phyloP scores from a whole-genome alignment of 2,329 filamentous ascomycete species.

The Diaporthe nobilis region DNA sequence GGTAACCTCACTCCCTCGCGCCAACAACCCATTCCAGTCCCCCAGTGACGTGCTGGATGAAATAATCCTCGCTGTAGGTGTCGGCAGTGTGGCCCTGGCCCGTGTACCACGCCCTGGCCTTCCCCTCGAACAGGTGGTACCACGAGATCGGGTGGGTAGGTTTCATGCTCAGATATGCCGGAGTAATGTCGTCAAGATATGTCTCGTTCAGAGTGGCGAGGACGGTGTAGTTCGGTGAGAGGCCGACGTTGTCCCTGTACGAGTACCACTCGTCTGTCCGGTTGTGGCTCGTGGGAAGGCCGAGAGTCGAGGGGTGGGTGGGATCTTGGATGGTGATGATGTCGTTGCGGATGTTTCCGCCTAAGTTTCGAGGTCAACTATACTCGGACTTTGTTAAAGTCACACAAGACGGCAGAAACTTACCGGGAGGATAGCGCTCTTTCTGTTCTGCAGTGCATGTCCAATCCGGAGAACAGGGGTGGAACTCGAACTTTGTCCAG shows the following conservation, averaged over 20 bases:
- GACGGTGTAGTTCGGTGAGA: slow-evolving; percentile 1
- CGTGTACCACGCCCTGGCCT: slow-evolving; percentile 19
- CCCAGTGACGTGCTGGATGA: slow-evolving; percentile 6
- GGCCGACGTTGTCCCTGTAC: slow-evolving; percentile 1
- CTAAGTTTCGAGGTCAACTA: background rate
- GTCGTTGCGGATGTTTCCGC: slow-evolving; percentile 1
- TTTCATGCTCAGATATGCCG: slow-evolving; percentile 9
- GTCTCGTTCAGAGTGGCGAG: slow-evolving; percentile 17
- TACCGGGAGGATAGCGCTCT: slow-evolving; percentile 12
- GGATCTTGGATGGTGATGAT: background rate
- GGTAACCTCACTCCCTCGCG: background rate
- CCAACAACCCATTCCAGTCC: slow-evolving; percentile 19
- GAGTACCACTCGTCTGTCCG: slow-evolving; percentile 22
- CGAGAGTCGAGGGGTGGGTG: background rate
- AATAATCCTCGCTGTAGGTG: slow-evolving; percentile 8
- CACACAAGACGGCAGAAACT: background rate
- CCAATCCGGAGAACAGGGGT: slow-evolving; percentile 11
- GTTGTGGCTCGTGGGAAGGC: slow-evolving; percentile 6
- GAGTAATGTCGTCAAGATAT: slow-evolving; percentile 13
- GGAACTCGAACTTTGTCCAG: background rate
- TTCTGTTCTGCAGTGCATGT: slow-evolving; percentile 5
- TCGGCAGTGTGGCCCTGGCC: background rate
- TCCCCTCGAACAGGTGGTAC: slow-evolving; percentile 19
- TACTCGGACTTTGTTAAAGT: background rate
- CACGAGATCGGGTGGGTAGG: slow-evolving; percentile 19